Conservation (phyloP, 371 early-diverging fungal species). For the Fennellomyces sp. region DNA sequence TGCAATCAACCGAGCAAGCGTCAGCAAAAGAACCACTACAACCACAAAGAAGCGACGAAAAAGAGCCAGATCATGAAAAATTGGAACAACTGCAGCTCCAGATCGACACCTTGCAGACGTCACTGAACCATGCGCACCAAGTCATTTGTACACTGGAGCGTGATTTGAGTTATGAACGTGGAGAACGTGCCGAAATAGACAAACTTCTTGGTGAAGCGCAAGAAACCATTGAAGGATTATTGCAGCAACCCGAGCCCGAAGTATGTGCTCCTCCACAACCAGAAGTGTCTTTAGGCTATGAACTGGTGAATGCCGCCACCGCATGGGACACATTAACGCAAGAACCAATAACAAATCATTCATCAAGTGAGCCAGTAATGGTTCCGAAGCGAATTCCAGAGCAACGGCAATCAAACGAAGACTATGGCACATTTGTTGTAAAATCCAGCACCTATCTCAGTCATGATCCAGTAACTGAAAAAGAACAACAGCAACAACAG, state of each 20-base stretch:
- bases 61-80: slow-evolving; percentile 4
- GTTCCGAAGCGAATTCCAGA: no score
- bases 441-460: neutral
- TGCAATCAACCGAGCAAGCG: no score
- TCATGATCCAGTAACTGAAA: slow-evolving; percentile 3
- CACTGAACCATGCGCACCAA: slow-evolving; percentile 12
- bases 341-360: neutral
- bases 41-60: neutral
- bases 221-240: slow-evolving; percentile 16
- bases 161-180: slow-evolving; percentile 10
- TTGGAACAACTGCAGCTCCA: slow-evolving; percentile 5
- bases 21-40: neutral
- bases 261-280: neutral
- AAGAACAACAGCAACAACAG: neutral
- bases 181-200: slow-evolving; percentile 12
- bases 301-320: slow-evolving; percentile 4
- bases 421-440: slow-evolving; percentile 6
- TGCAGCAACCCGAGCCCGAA: neutral
- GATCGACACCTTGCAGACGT: slow-evolving; percentile 5
- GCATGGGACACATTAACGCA: neutral
- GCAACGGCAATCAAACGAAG: neutral
- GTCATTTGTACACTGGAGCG: slow-evolving; percentile 7
- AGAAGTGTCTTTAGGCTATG: slow-evolving; percentile 12
- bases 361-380: no score
- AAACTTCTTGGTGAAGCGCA: slow-evolving; percentile 19